Conservation (phyloP, 306 rosid species). For the Ormosia emarginata region DNA sequence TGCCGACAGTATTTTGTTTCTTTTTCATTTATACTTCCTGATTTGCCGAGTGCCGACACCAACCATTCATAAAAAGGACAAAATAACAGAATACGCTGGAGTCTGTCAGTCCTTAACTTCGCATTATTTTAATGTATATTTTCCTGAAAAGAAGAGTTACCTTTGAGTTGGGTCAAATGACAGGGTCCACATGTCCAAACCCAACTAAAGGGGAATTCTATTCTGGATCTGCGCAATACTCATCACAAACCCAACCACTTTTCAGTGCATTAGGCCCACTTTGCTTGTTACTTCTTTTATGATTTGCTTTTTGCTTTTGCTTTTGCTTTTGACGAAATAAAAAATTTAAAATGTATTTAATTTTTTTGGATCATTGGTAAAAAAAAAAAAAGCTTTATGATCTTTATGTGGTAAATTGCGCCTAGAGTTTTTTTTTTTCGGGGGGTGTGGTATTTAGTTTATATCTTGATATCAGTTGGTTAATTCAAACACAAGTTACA, state of each 20-base stretch:
- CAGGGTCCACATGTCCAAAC: slow-evolving; percentile 16
- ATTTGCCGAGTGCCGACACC: not conserved
- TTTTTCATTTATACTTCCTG: not conserved
- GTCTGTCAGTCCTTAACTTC: not conserved
- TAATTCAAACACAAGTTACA: too few species aligned
- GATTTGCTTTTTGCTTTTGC: not conserved
- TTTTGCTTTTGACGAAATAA: not conserved
- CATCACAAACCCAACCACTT: slow-evolving; percentile 19
- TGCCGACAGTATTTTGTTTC: not conserved
- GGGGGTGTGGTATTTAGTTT: too few species aligned
- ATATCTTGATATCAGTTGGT: too few species aligned
- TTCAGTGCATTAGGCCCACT: slow-evolving; percentile 18
- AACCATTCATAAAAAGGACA: not conserved
- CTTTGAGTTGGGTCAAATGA: slow-evolving; percentile 3
- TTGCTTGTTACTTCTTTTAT: not conserved
- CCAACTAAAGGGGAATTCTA: not conserved
- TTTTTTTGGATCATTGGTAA: not conserved
- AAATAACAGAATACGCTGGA: not conserved
- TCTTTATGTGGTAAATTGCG: too few species aligned
- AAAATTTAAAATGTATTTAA: not conserved
- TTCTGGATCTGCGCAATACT: not conserved
- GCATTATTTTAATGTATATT: not conserved
- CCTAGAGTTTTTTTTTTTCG: too few species aligned
- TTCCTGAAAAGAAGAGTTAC: not conserved
- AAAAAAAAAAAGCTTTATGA: too few species aligned